phyloP scores from a whole-genome alignment of 768 basidiomycete genomes.

The Galerina sulciceps region DNA sequence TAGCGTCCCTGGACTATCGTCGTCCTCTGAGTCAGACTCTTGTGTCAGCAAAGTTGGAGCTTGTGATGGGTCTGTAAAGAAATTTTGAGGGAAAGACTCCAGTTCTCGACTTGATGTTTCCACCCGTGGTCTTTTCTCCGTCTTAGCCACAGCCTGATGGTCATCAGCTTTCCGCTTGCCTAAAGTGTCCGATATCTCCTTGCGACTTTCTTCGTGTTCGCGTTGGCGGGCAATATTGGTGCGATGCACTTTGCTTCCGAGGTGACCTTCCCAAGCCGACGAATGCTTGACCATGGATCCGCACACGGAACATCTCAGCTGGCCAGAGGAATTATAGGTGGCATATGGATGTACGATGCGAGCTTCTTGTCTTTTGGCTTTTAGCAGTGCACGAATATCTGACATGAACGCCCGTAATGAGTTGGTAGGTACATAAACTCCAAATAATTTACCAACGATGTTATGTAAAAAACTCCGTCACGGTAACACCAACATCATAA shows the following conservation, averaged over 20 bases:
- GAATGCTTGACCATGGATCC: constrained; percentile 69
- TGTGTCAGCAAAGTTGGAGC: constrained; percentile 40
- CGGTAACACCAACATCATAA: too few species aligned
- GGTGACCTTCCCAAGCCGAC: constrained; percentile 86
- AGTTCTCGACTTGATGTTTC: constrained; percentile 12
- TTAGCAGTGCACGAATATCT: constrained; percentile 81
- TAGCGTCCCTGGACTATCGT: constrained; percentile 11
- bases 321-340: constrained; percentile 65
- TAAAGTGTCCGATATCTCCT: constrained; percentile 12
- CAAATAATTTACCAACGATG: too few species aligned
- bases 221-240: constrained; percentile 62
- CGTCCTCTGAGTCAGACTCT: constrained; percentile 46
- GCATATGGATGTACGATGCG: constrained; percentile 77
- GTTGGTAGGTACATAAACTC: too few species aligned
- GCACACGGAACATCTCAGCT: constrained; percentile 74
- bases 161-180: constrained; percentile 27
- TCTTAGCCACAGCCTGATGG: constrained; percentile 20
- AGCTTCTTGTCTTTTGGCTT: constrained; percentile 80
- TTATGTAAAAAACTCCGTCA: too few species aligned
- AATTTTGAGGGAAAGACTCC: constrained; percentile 62
- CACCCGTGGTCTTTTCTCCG: constrained; percentile 22
- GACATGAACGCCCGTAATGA: constrained; percentile 50
- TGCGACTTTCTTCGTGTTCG: constrained; percentile 52
- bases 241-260: constrained; percentile 81
- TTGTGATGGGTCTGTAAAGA: constrained; percentile 80